These are phyloP conservation scores for Metarhizium rileyi DNA, from an alignment of 2,329 filamentous ascomycete genomes.

Conservation along the genomic window DNA sequence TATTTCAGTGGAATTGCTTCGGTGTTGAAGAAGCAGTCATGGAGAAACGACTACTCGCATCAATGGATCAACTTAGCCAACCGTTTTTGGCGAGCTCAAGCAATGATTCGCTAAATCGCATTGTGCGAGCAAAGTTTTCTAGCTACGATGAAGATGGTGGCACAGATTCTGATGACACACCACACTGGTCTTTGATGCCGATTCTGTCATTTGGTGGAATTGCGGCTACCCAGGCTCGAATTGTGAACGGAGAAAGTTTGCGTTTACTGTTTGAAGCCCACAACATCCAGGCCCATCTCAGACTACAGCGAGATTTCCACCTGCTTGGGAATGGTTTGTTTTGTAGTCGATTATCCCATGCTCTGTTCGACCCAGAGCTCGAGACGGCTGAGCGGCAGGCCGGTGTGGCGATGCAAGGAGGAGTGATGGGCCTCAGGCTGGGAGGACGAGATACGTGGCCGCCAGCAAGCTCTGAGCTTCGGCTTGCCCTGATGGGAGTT, in stretches of 20 bases:
- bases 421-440: slow-evolving; percentile 72
- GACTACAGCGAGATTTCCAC: slow-evolving; percentile 69
- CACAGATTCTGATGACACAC: slow-evolving; percentile 28
- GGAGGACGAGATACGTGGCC: slow-evolving; percentile 82
- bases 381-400: slow-evolving; percentile 65
- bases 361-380: slow-evolving; percentile 76
- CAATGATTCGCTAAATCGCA: slow-evolving; percentile 27
- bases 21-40: slow-evolving; percentile 37
- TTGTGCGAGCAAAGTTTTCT: slow-evolving; percentile 32
- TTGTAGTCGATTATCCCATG: slow-evolving; percentile 66
- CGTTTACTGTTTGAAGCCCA: slow-evolving; percentile 66
- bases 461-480: slow-evolving; percentile 86
- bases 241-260: slow-evolving; percentile 71
- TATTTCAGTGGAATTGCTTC: slow-evolving; percentile 33
- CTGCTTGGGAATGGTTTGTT: slow-evolving; percentile 80
- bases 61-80: slow-evolving; percentile 35
- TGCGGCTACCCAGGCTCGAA: slow-evolving; percentile 60
- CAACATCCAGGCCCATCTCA: slow-evolving; percentile 60
- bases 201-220: slow-evolving; percentile 68
- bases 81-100: slow-evolving; percentile 15
- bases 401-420: slow-evolving; percentile 58
- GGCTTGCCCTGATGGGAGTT: slow-evolving; percentile 78
- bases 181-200: slow-evolving; percentile 51
- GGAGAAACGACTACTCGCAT: slow-evolving; percentile 37
- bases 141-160: slow-evolving; percentile 8